phyloP scores from a whole-genome alignment of 345 rosid species.

The Conringia planisiliqua region DNA sequence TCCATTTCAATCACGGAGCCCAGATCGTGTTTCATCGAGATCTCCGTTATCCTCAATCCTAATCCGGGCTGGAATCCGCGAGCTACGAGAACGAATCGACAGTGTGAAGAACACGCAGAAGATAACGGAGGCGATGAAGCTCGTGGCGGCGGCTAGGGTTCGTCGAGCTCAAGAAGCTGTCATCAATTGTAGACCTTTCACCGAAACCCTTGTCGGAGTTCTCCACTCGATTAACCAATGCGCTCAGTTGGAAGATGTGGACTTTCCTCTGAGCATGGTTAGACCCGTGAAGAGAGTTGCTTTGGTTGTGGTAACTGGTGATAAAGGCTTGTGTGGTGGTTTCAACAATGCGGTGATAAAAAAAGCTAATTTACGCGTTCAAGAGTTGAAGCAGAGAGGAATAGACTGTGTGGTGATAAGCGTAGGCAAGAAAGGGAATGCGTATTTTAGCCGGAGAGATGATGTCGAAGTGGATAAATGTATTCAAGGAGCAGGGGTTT shows the following conservation, averaged over 20 bases:
- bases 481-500: conserved; percentile 49
- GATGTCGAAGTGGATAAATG: conserved; percentile 44
- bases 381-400: conserved; percentile 57
- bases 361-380: conserved; percentile 53
- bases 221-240: conserved; percentile 49
- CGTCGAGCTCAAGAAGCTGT: conserved; percentile 90
- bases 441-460: conserved; percentile 60
- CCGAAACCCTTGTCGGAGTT: conserved; percentile 52
- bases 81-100: conserved; percentile 55
- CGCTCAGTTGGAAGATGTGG: conserved; percentile 60
- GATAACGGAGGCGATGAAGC: conserved; percentile 83
- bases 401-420: conserved; percentile 62
- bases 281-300: conserved; percentile 81
- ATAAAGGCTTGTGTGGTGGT: conserved; percentile 83
- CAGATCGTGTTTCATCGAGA: conserved; percentile 1
- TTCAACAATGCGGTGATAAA: conserved; percentile 66
- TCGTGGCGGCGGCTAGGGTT: conserved; percentile 77
- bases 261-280: conserved; percentile 58
- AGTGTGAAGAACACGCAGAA: conserved; percentile 63
- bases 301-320: conserved; percentile 57
- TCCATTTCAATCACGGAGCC: neutral
- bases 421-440: conserved; percentile 81
- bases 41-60: conserved; percentile 3
- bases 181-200: conserved; percentile 69
- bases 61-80: conserved; percentile 55